phyloP scores from a whole-genome alignment of 2,329 filamentous ascomycete species.

The Fusarium nanum region DNA sequence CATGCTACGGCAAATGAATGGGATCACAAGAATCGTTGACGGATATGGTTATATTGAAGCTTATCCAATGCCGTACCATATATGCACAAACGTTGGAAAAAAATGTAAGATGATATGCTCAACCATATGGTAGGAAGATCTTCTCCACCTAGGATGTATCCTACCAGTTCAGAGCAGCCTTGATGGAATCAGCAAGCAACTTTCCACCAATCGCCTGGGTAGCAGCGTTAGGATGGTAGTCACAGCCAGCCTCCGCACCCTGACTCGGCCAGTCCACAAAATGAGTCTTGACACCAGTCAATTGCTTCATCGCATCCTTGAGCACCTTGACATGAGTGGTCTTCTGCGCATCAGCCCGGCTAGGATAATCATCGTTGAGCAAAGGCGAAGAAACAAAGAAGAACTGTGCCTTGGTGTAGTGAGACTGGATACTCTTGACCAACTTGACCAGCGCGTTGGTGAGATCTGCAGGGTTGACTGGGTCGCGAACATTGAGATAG shows the following conservation, averaged over 20 bases:
- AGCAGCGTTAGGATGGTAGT: slow-evolving; percentile 56
- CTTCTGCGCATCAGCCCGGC: slow-evolving; percentile 52
- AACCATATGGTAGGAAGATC: fast-evolving
- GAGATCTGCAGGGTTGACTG: slow-evolving; percentile 46
- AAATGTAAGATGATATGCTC: neutral
- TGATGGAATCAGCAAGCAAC: slow-evolving; percentile 47
- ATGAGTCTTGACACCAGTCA: slow-evolving; percentile 49
- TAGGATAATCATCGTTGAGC: slow-evolving; percentile 54
- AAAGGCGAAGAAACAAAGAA: slow-evolving; percentile 57
- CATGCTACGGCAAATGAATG: neutral
- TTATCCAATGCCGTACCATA: neutral
- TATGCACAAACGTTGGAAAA: neutral
- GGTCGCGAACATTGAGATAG: slow-evolving; percentile 48
- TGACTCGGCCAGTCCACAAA: slow-evolving; percentile 58
- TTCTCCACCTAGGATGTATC: too few species aligned
- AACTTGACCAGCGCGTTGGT: slow-evolving; percentile 44
- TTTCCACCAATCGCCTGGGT: slow-evolving; percentile 51
- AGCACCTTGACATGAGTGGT: slow-evolving; percentile 52
- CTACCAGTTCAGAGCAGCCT: slow-evolving; percentile 26
- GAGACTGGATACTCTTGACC: slow-evolving; percentile 45
- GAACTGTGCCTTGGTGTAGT: slow-evolving; percentile 52
- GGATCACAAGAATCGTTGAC: neutral
- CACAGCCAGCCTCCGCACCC: slow-evolving; percentile 55
- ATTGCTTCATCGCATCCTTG: slow-evolving; percentile 48
- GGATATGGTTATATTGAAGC: neutral